phyloP scores from a whole-genome alignment of 2,329 filamentous ascomycete species.

The Uncinocarpus reesii region DNA sequence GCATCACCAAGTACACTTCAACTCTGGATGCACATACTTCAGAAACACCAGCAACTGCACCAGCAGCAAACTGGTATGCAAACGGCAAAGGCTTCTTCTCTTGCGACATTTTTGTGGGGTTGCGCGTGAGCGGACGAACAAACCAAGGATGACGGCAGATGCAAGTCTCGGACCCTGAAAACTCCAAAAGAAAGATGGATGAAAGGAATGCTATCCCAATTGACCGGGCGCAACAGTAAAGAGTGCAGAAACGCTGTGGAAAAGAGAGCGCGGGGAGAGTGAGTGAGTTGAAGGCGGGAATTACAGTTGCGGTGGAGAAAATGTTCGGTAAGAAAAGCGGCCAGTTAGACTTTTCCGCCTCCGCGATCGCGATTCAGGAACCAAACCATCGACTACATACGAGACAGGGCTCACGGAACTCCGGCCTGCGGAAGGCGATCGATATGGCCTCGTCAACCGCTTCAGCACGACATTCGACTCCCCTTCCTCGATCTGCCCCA shows the following conservation, averaged over 20 bases:
- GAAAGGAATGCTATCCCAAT: background rate
- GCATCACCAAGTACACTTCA: background rate
- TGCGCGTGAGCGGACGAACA: background rate
- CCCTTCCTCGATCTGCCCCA: too few relatives aligned
- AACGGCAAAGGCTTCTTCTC: conserved; percentile 74
- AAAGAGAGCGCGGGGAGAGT: background rate
- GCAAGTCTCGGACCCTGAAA: conserved; percentile 2
- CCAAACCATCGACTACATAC: too few relatives aligned
- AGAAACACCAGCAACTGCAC: conserved; percentile 93
- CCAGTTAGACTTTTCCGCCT: conserved; percentile 4
- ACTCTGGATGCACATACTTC: conserved; percentile 54
- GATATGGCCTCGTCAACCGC: too few relatives aligned
- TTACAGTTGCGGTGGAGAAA: background rate
- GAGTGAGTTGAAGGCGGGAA: background rate
- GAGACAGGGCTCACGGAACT: too few relatives aligned
- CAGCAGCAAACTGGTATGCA: conserved; percentile 88
- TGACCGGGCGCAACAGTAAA: conserved; percentile 1
- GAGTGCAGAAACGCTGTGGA: too few relatives aligned
- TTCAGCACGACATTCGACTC: too few relatives aligned
- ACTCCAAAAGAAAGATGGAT: conserved; percentile 9
- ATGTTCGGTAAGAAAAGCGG: conserved; percentile 2
- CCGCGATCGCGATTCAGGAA: conserved; percentile 3
- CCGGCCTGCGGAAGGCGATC: too few relatives aligned
- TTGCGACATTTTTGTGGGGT: conserved; percentile 45
- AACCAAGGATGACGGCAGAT: background rate